Evolutionary conservation across 208 protist genomes (phyloP).

Genomic region (Trypanosoma vivax): DNA sequence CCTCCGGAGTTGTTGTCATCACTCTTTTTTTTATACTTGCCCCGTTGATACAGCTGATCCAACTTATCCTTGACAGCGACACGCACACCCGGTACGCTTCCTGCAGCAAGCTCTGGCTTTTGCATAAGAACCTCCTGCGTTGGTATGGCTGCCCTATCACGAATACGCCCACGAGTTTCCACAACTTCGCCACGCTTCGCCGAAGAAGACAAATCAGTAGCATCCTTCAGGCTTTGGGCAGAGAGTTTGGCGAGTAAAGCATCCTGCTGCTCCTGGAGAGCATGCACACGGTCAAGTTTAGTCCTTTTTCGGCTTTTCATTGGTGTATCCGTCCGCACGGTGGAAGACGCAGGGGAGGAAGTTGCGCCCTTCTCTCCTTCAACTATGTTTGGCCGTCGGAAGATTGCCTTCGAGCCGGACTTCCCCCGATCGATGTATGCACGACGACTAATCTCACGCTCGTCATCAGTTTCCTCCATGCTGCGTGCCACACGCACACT

Average conservation of each 20-base stretch:
- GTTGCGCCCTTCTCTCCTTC: slow-evolving; percentile 19
- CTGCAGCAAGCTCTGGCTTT: slow-evolving; percentile 37
- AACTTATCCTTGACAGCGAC: slow-evolving; percentile 43
- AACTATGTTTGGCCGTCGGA: slow-evolving; percentile 51
- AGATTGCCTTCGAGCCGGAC: slow-evolving; percentile 67
- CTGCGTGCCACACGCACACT: slow-evolving; percentile 61
- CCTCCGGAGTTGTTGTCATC: slow-evolving; percentile 16
- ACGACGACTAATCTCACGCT: slow-evolving; percentile 73
- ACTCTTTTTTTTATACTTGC: slow-evolving; percentile 64
- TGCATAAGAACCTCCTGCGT: slow-evolving; percentile 55
- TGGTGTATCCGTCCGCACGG: slow-evolving; percentile 22
- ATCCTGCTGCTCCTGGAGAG: slow-evolving; percentile 73
- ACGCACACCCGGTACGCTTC: slow-evolving; percentile 23
- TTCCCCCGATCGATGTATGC: slow-evolving; percentile 87
- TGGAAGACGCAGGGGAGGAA: not conserved
- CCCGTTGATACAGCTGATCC: slow-evolving; percentile 47
- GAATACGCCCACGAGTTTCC: slow-evolving; percentile 28
- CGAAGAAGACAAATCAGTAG: slow-evolving; percentile 8
- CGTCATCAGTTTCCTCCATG: slow-evolving; percentile 81
- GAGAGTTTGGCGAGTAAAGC: slow-evolving; percentile 30
- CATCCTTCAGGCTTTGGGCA: slow-evolving; percentile 27
- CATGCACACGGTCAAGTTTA: slow-evolving; percentile 59
- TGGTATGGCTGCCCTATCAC: slow-evolving; percentile 46
- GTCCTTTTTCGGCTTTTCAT: slow-evolving; percentile 44
- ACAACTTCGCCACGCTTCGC: slow-evolving; percentile 57